Conservation (phyloP, 371 early-diverging fungal species). For the Circinella umbellata region DNA sequence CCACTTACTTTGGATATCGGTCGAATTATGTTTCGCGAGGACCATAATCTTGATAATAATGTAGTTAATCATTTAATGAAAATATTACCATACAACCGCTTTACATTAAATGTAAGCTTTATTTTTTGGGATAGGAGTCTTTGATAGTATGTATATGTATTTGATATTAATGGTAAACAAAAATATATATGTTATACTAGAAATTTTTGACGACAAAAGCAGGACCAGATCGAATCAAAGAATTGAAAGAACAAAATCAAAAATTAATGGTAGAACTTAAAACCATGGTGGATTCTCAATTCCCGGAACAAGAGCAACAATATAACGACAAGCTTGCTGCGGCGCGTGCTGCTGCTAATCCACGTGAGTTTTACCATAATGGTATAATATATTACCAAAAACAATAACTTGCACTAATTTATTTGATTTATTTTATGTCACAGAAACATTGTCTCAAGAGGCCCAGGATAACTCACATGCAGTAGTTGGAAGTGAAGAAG, state of each 20-base stretch:
- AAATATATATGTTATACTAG: slow-evolving; percentile 12
- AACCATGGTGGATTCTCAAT: slow-evolving; percentile 35
- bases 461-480: neutral
- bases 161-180: too few relatives aligned
- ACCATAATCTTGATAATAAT: slow-evolving; percentile 43
- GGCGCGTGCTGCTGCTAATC: slow-evolving; percentile 3
- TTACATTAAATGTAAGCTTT: slow-evolving; percentile 48
- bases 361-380: slow-evolving; percentile 3
- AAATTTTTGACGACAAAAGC: slow-evolving; percentile 51
- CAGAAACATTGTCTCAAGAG: neutral
- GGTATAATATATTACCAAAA: too few relatives aligned
- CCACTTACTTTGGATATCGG: slow-evolving; percentile 52
- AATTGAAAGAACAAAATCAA: slow-evolving; percentile 45
- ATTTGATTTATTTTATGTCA: neutral
- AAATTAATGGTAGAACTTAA: slow-evolving; percentile 31
- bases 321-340: slow-evolving; percentile 32
- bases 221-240: slow-evolving; percentile 40
- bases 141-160: neutral
- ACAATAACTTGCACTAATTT: too few relatives aligned
- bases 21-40: slow-evolving; percentile 37
- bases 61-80: slow-evolving; percentile 50
- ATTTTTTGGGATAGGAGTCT: neutral
- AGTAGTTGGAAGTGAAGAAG: slow-evolving; percentile 2
- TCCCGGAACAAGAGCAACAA: slow-evolving; percentile 41
- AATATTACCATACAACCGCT: slow-evolving; percentile 58